Evolutionary conservation across 371 early-diverging fungal genomes (phyloP), one percentile per base, ranked within the genome.

Genomic region (Haplosporangium sp.): DNA sequence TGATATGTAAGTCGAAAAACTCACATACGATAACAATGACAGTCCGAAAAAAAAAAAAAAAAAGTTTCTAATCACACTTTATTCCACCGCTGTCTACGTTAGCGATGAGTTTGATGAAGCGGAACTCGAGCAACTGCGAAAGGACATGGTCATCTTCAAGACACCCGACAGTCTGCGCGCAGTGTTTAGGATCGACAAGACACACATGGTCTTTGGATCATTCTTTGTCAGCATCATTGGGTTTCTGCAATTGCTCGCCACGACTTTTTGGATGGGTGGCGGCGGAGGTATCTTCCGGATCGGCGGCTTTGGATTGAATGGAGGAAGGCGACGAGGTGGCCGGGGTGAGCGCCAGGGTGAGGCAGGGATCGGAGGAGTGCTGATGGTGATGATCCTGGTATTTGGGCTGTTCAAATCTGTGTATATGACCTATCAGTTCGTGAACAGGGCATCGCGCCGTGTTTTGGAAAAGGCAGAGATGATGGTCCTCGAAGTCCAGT

Each of bases 191-290:
- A 81, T 83, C 41, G 83, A 83, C 54, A 70, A 67, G 50, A 60
- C 70, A 13, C 80, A 83, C 43, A 67, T 83, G 68, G 61, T 71
- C 43, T 74, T 77, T 63, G 83, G 83, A 21, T 73, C 80, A 13
- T 57, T 81, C 54, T 66, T 81, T 56, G 81, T 80, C n/a, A 79
- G 83, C 41, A 56, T 79, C 36, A 45, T 83, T 50, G 83, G 83
- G 43, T 83, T 83, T 42, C 18, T 83, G 41, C 83, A 83, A 43
- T 43, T 81, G 21, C 56, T 81, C 14, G 18, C 79, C 14, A 73
- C 80, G n/a, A 53, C 72, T 2, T 36, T 74, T 52, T 81, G 65
- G 74, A 67, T 74, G 62, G 81, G 83, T 0, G 80, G 80, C 9
- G 80, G 81, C 12, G 79, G 79, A 1, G 72, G 72, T 13, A 58